Conservation (phyloP, 345 rosid species). For the Excoecaria agallocha region DNA sequence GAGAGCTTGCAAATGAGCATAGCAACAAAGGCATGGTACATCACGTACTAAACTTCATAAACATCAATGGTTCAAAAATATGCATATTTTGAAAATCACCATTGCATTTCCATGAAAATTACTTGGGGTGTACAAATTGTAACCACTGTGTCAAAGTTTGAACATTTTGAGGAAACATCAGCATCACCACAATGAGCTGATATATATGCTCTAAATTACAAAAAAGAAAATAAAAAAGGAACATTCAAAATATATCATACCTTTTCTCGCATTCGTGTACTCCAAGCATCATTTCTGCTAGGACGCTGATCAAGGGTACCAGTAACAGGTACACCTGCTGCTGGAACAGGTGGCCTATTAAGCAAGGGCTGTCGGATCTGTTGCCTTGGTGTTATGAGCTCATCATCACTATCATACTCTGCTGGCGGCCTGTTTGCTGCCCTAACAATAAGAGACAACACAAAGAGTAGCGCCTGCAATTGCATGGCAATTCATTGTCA, state of each 20-base stretch:
- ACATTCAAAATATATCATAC: constrained; percentile 32
- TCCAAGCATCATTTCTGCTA: constrained; percentile 97
- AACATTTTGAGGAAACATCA: neutral
- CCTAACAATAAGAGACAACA: constrained; percentile 77
- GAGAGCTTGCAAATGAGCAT: neutral
- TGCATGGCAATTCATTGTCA: constrained; percentile 10
- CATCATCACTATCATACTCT: constrained; percentile 97
- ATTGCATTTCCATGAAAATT: neutral
- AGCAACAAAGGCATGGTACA: neutral
- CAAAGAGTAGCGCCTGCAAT: constrained; percentile 78
- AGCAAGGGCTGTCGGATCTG: constrained; percentile 84
- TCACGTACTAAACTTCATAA: neutral
- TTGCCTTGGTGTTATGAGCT: constrained; percentile 65
- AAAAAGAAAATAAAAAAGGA: neutral
- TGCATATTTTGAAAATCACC: neutral
- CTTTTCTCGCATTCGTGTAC: constrained; percentile 97
- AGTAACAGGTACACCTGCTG: constrained; percentile 76
- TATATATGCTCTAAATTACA: neutral
- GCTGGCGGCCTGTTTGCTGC: constrained; percentile 64
- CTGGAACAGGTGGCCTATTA: constrained; percentile 62
- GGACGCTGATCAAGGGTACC: constrained; percentile 83
- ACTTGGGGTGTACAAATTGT: neutral
- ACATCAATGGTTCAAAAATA: neutral
- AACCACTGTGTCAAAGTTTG: neutral
- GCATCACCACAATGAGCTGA: neutral